A percentile compares a stretch with the other conserved stretches of the same genome.
These are phyloP conservation scores for Russula abietina DNA, from an alignment of 768 basidiomycete genomes.

Conservation along the genomic window DNA sequence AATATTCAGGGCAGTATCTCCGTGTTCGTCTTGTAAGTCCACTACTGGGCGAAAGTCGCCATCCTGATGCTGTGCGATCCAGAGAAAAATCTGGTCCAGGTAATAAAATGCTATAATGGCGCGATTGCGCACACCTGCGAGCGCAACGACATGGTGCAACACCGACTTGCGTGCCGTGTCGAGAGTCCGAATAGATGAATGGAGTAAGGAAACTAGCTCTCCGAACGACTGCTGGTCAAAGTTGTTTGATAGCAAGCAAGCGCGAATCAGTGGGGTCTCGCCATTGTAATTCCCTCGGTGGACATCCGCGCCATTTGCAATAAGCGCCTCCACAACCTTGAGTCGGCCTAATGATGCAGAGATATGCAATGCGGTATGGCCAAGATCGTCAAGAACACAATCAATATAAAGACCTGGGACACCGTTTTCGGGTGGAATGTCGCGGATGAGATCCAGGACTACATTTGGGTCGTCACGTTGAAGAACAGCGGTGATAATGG, in stretches of 20 bases:
- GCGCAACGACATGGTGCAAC: constrained; percentile 83
- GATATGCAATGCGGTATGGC: constrained; percentile 90
- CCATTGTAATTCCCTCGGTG: constrained; percentile 89
- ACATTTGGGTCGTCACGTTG: constrained; percentile 60
- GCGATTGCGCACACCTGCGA: constrained; percentile 89
- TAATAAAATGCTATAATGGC: constrained; percentile 83
- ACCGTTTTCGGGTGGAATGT: constrained; percentile 44
- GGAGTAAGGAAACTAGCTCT: constrained; percentile 54
- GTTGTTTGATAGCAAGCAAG: constrained; percentile 83
- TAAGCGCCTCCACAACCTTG: constrained; percentile 59
- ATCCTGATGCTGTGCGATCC: constrained; percentile 71
- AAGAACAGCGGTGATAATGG: constrained; percentile 60
- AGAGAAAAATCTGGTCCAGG: constrained; percentile 81
- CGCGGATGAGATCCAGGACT: constrained; percentile 60
- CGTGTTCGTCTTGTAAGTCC: constrained; percentile 90
- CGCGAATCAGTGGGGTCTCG: constrained; percentile 91
- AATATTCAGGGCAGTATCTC: constrained; percentile 93
- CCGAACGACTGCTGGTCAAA: constrained; percentile 74
- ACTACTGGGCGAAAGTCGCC: constrained; percentile 76
- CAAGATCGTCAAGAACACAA: constrained; percentile 86
- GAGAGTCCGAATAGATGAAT: constrained; percentile 76
- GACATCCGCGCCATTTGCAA: constrained; percentile 76
- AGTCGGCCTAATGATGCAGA: constrained; percentile 81
- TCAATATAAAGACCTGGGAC: constrained; percentile 53
- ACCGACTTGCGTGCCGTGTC: constrained; percentile 83